phyloP scores from a whole-genome alignment of 371 early-diverging fungal species.

The Mucor lusitanicus region DNA sequence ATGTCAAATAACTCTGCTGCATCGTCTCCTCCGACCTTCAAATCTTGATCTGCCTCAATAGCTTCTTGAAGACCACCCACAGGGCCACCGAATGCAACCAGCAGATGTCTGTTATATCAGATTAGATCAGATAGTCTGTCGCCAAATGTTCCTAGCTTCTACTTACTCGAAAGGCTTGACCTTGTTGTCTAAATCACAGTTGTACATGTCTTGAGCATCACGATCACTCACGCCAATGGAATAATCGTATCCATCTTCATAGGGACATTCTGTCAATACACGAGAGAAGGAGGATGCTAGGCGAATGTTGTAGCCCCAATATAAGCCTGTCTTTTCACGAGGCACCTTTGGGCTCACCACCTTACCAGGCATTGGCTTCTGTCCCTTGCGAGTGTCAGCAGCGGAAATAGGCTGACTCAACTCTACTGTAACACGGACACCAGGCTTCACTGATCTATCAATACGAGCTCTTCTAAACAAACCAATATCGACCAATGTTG shows the following conservation, averaged over 20 bases:
- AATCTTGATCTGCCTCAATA: constrained; percentile 70
- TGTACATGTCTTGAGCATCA: constrained; percentile 48
- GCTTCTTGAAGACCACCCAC: constrained; percentile 68
- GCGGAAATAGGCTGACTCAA: constrained; percentile 50
- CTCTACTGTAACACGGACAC: constrained; percentile 73
- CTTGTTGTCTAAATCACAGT: constrained; percentile 28
- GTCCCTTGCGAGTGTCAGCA: constrained; percentile 46
- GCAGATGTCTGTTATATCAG: constrained; percentile 47
- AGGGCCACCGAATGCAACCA: constrained; percentile 74
- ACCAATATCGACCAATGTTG: constrained; percentile 68
- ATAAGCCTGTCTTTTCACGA: constrained; percentile 63
- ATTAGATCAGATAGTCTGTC: not conserved
- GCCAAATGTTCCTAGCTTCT: not conserved
- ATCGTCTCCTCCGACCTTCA: constrained; percentile 64
- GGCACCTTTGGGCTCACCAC: constrained; percentile 69
- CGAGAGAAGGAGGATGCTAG: constrained; percentile 64
- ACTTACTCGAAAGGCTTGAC: constrained; percentile 27
- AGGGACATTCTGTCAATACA: constrained; percentile 66
- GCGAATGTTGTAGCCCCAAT: constrained; percentile 79
- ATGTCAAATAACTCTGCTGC: constrained; percentile 65
- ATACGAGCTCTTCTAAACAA: constrained; percentile 58
- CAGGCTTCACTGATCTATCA: constrained; percentile 60
- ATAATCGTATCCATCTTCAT: constrained; percentile 69
- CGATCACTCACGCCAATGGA: constrained; percentile 72
- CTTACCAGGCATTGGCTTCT: constrained; percentile 56